A percentile compares a stretch with the other conserved stretches of the same genome.
Evolutionary conservation across 768 basidiomycete genomes (phyloP).

Genomic region (Suillus decipiens): DNA sequence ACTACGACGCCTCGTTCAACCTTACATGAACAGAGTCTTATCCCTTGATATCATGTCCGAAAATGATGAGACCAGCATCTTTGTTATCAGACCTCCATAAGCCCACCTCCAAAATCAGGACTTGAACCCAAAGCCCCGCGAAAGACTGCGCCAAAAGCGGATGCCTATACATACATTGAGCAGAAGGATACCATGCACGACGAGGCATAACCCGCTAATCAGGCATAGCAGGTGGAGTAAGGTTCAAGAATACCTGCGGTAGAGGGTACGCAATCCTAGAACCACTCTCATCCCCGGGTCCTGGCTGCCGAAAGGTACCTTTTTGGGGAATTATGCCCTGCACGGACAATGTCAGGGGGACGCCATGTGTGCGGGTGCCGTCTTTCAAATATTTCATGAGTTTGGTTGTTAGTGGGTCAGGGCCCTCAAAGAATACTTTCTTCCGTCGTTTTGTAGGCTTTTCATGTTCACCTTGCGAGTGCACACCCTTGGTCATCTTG

Average conservation of each 20-base stretch:
- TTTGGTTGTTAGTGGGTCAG: neutral
- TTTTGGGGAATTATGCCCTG: too few species aligned
- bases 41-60: too few species aligned
- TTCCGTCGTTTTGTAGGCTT: conserved; percentile 30
- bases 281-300: too few species aligned
- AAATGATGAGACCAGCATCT: too few species aligned
- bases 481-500: conserved; percentile 27
- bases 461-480: neutral
- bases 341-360: conserved; percentile 18
- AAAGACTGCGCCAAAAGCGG: neutral
- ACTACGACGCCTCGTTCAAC: too few species aligned
- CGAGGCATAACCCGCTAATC: neutral
- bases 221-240: too few species aligned
- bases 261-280: conserved; percentile 8
- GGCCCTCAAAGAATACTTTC: conserved; percentile 20
- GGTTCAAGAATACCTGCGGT: neutral
- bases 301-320: too few species aligned
- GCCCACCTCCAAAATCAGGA: neutral
- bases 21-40: too few species aligned
- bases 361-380: conserved; percentile 20
- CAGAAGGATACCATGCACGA: neutral
- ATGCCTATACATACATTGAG: neutral
- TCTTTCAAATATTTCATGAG: too few species aligned
- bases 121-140: neutral
- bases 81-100: neutral